Base-by-base conservation (phyloP, 768 basidiomycete genomes). In the Lentinus tigrinus region DNA sequence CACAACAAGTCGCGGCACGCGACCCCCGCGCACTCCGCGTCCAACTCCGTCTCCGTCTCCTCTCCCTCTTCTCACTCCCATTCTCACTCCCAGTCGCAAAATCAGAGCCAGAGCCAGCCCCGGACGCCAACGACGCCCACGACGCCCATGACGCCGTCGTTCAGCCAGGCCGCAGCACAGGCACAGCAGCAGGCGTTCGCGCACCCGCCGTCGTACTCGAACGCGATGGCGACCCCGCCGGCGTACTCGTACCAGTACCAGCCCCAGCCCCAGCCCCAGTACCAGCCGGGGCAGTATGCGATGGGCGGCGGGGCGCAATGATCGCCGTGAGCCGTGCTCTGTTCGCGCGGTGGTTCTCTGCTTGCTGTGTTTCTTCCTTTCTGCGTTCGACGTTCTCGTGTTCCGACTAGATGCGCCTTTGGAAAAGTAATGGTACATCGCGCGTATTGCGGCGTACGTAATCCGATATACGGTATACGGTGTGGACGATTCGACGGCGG, bases 1-100 rank as follows among this genome's bases (percentile, higher is more conserved):
- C 65, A 70, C 64, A 64, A 65, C 47, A 65, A 67, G 55, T 67
- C 67, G 34, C 50, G 67, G 43, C 65, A 65, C 56, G 57, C 57
- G 44, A 70, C 64, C 16, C 67, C 69, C 27, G 47, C 61, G 56
- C 58, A 59, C 51, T 48, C 64, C 10, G 36, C 40, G 5, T 52
- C 61, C 3, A 55, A 40, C 47, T 63, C 64, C 4, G n/a, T 34
- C 24, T 47, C 52, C 9, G 10, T 49, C 2, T 55, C 65, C 13
- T n/a, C 52, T 8, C 47, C 40, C 2, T 17, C 61, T n/a, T n/a
- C n/a, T n/a, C 3, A n/a, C 3, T 2, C 42, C 4, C n/a, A 11
- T 17, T 19, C 42, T 17, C 4, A 37, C 8, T 9, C 8, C 36
- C 36, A 37, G 36, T 16, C 42, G 17, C n/a, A 43, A 11, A 43